Evolutionary conservation across 2,329 filamentous ascomycete genomes (phyloP), one percentile per base, ranked within the genome.

Genomic region (Fusarium sp.): DNA sequence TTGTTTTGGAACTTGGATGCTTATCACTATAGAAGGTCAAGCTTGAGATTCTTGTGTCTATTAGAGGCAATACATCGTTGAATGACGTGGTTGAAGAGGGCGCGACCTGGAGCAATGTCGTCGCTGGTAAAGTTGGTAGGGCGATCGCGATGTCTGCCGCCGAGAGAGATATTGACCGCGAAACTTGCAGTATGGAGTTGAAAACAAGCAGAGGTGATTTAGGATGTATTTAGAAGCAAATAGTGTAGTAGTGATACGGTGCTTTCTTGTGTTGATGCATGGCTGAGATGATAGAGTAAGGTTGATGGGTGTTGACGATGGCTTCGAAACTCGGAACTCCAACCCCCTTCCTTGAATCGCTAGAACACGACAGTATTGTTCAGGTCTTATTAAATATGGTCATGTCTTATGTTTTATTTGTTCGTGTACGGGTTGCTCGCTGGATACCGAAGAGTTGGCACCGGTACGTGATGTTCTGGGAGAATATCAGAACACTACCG

Each of bases 381-480:
- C 18, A 9, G 15, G 10, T 22, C 5, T 34, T 25, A 12, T 45
- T 27, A 10, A 20, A 12, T 22, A 15, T 4, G 11, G 15, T 46
- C 2, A 14, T 22, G 22, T 22, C 25, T 11, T 14, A 18, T 15
- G 4, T 7, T 32, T 9, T 47, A 6, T 22, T 43, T 18, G 15
- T 49, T 40, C 16, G 5, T 6, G 25, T n/a, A 27, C 10, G 18
- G n/a, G n/a, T 44, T 10, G n/a, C 43, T 24, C 24, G 12, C 18
- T 65, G n/a, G 18, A 22, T 42, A 25, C n/a, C 25, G 42, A 60
- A 66, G 61, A 66, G 30, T n/a, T 16, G 12, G 20, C 16, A 18
- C 16, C 11, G 25, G 32, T 32, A 7, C 18, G 16, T 20, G 20
- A 29, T 51, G 40, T 59, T 59, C 32, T n/a, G 20, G 12, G 34